Evolutionary conservation across 2,329 filamentous ascomycete genomes (phyloP), one percentile per base, ranked within the genome.

Genomic region (Colletotrichum cordylinicola): DNA sequence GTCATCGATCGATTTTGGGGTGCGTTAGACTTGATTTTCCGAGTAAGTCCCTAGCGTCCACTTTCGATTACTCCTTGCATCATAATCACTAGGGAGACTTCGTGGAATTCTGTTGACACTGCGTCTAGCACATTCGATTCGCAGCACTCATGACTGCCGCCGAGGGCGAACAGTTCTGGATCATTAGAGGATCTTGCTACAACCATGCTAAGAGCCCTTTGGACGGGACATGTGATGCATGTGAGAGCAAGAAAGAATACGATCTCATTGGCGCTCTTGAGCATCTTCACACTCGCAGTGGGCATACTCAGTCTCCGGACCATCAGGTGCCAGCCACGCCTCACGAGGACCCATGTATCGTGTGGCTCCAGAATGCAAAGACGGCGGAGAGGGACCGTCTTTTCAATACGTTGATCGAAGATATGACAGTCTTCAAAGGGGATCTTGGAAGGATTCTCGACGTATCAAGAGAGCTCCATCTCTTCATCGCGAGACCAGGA

Each of bases 21-120:
- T n/a, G 39, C 39, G 9, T n/a, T 43, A 1, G 39, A 43, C 16
- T 6, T 43, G 0, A 43, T 43, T 0, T 43, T 43, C 16, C 9
- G 39, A n/a, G 39, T 43, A 43, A 43, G 37, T 39, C 37, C 8
- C 16, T 18, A 8, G 9, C 4, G 5, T 0, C 37, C 16, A 18
- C 9, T 5, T 18, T 0, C 1, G 1, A 18, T 8, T 39, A 5
- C 37, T 8, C 16, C 4, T 5, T 16, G 4, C 9, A 9, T 39
- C 37, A 9, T 18, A 9, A 18, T 39, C 16, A 39, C 8, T 39
- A 8, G 7, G 2, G 2, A 18, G 8, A 1, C 18, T 8, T 18
- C 37, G 4, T 39, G 9, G 16, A 8, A 8, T 9, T 39, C 4
- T 43, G 39, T n/a, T 43, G 39, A 43, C 39, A n/a, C 16, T 18